These are phyloP conservation scores for Glomus cerebriforme DNA, from an alignment of 192 early-diverging fungal species.

Conservation along the genomic window DNA sequence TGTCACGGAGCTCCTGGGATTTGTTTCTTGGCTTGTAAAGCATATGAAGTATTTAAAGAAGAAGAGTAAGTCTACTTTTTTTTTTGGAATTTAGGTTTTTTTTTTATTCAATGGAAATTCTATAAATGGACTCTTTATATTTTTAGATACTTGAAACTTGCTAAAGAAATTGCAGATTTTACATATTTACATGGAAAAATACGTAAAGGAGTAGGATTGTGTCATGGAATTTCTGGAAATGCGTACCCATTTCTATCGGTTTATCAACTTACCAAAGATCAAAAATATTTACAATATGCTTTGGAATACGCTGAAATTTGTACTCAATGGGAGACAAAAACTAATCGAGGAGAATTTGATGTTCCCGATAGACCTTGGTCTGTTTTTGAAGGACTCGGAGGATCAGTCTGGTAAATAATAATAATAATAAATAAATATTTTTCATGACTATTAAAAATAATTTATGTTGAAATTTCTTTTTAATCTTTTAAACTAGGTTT, in stretches of 20 bases:
- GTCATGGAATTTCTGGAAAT: constrained; percentile 24
- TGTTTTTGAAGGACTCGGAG: constrained; percentile 17
- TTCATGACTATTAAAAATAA: no score
- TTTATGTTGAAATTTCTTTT: background rate
- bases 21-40: constrained; percentile 22
- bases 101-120: no score
- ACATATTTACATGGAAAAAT: background rate
- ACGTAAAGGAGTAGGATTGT: constrained; percentile 20
- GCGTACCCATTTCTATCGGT: constrained; percentile 9
- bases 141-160: constrained; percentile 14
- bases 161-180: constrained; percentile 5
- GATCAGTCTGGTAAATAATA: background rate
- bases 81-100: background rate
- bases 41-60: constrained; percentile 19
- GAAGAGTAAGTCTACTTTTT: constrained; percentile 13
- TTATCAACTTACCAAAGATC: constrained; percentile 11
- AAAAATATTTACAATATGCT: constrained; percentile 17
- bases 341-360: background rate
- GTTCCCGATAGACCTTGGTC: constrained; percentile 21
- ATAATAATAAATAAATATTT: background rate
- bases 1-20: constrained; percentile 27
- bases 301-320: constrained; percentile 3
- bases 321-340: constrained; percentile 1
- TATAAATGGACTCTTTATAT: background rate
- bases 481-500: background rate